Evolutionary conservation across 371 early-diverging fungal species (phyloP), one percentile per base, ranked within the genome.

Genomic region (Batkoa obscura): DNA sequence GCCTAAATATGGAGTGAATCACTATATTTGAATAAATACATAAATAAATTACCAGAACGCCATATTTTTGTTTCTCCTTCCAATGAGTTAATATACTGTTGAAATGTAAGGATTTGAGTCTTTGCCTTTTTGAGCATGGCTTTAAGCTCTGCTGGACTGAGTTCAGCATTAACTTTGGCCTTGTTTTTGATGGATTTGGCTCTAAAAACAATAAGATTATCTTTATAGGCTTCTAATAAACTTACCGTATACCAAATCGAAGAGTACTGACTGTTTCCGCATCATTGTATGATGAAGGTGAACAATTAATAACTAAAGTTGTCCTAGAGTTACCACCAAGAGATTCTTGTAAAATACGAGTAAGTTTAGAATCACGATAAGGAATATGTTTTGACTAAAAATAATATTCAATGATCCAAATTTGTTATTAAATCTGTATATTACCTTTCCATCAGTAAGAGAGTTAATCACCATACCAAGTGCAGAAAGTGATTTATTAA

Each of bases 391-490:
- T 79, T 3, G 90, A 86, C 78, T 90, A 70, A 32, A 61, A 34
- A 48, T 43, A 56, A 64, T 48, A 15, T 50, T 41, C 37, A 30
- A 43, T 39, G 53, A 43, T 38, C 33, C 55, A 58, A 42, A 56
- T 36, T 31, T 42, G 10, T 50, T 38, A 33, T 10, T 36, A 13
- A 34, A 15, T 15, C 23, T 37, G 31, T 15, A 50, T 23, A 36
- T 57, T 72, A 84, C 87, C 71, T 89, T 84, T 64, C 87, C 88
- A 58, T 88, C 88, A 2, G 90, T 89, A 56, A 99, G 73, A 30
- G 95, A 83, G 65, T 92, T 93, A 66, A 99, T 99, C 58, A 99
- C 99, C 88, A 93, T 99, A 50, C 99, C 98, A 15, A 99, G 75
- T 0, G 94, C 88, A 1, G 93, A 88, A 10, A 99, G 74, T 0